Base-by-base conservation (phyloP, 257 asterid genomes). In the Ophiorrhiza pumila region DNA sequence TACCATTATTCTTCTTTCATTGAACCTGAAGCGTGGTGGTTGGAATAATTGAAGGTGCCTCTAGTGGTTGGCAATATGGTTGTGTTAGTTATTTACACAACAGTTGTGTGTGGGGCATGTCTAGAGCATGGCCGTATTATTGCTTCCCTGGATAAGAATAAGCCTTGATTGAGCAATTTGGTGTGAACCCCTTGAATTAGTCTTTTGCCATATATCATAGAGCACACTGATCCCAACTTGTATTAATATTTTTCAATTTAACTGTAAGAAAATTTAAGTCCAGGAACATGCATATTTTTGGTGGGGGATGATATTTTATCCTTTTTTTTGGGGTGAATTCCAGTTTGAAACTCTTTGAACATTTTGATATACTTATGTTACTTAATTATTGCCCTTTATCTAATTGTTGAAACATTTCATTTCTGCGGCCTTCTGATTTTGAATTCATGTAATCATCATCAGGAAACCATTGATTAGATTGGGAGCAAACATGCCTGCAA, bases 401-500 rank as follows among this genome's bases (percentile, higher is more conserved):
- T 17, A 17, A 7, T 49, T 25, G 67, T 59, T 69, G 63, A 80
- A 5, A 3, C 61, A 22, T 47, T 27, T 59, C 47, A 10, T 68
- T 53, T 25, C 25, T 35, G 49, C 22, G 46, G 58, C 65, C 27
- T 49, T 47, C 50, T 45, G 29, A 50, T 15, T 20, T 73, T 74
- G 56, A 15, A 55, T 56, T 22, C 46, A 23, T 60, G 68, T 72
- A 57, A 7, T 70, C 55, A 25, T 68, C 37, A 46, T 65, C 84
- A 94, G 98, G 90, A 91, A 88, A 77, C 96, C 97, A 1, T 77
- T 87, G 80, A 94, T 94, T 64, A 75, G 87, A 73, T 81, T 94
- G 29, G 99, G 99, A 20, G 95, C 97, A 3, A 94, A 94, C 90
- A 88, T 91, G 99, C 99, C 99, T 27, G 99, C 99, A 7, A 83